A percentile compares a stretch with the other conserved stretches of the same genome.
These are phyloP conservation scores for Epichloe coenophiala DNA, from an alignment of 2,329 filamentous ascomycete genomes.

Conservation along the genomic window DNA sequence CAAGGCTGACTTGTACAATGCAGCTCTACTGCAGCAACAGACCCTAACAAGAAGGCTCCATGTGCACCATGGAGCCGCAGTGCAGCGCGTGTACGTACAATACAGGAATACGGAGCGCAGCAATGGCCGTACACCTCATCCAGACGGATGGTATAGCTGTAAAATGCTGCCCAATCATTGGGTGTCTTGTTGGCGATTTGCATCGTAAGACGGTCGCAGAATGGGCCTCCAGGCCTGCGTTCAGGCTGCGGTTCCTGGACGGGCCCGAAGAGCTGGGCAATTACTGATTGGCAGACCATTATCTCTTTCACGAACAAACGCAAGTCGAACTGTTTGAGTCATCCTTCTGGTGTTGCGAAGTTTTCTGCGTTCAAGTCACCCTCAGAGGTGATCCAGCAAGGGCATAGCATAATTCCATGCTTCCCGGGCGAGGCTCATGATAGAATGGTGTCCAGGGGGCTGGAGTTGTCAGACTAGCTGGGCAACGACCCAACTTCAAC, in stretches of 20 bases:
- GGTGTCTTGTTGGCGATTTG: constrained; percentile 3
- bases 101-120: background rate
- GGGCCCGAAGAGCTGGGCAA: background rate
- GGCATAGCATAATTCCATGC: background rate
- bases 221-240: constrained; percentile 3
- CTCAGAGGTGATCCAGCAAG: background rate
- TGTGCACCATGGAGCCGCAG: background rate
- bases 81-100: background rate
- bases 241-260: constrained; percentile 6
- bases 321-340: background rate
- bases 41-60: background rate
- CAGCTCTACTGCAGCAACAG: background rate
- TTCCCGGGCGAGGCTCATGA: background rate
- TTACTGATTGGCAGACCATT: background rate
- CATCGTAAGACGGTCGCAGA: constrained; percentile 5
- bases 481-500: background rate
- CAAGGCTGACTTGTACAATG: background rate
- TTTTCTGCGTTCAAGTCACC: background rate
- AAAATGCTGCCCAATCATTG: constrained; percentile 6
- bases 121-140: background rate
- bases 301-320: background rate
- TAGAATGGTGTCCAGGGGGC: no score
- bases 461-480: background rate
- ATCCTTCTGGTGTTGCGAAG: background rate
- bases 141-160: constrained; percentile 1